Base-by-base conservation (phyloP, 2,329 filamentous ascomycete genomes). In the Nemania diffusa region DNA sequence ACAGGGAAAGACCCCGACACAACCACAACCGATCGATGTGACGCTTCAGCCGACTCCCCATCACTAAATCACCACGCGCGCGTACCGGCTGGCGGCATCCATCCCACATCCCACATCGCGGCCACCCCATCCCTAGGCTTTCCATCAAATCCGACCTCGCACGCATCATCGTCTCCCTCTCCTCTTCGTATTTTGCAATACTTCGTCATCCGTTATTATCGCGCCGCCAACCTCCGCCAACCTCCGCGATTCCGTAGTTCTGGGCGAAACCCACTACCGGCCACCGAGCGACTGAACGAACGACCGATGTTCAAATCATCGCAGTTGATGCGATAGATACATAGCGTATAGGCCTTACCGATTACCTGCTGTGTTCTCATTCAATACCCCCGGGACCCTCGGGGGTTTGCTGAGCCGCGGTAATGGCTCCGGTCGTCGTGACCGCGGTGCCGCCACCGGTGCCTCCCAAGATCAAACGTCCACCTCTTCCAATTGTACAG, bases 391-490 rank as follows among this genome's bases (percentile, higher is more conserved):
- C 46, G n/a, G n/a, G n/a, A n/a, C 27, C 17, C 2, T 46, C 17
- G 24, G 53, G 50, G 61, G 15, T 51, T 53, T 68, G 66, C 57
- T 29, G 42, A 57, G 50, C 52, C 69, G 69, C 65, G 64, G 65
- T 75, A 71, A 89, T 89, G 87, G 85, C 85, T 77, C 85, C 87
- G 69, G 17, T 59, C 37, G 83, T 85, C 75, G 84, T 85, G 75
- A 82, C 84, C 67, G 81, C 82, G 29, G 68, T 73, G 22, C 73
- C 73, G 57, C 71, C 71, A 9, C 73, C 72, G 8, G 58, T 81
- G 20, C 63, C 63, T 72, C 77, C 82, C 72, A 93, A 93, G 80
- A 85, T 88, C 71, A 93, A 93, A 81, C 89, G 90, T 40, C 89
- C 89, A 68, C 82, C 87, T 59, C 88, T 89, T 42, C 85, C 90